Percentiles rank a stretch among this genome's conserved stretches.
phyloP scores from a whole-genome alignment of 225 moss, liverwort and hornwort genomes.

The Anthoceros angustus region DNA sequence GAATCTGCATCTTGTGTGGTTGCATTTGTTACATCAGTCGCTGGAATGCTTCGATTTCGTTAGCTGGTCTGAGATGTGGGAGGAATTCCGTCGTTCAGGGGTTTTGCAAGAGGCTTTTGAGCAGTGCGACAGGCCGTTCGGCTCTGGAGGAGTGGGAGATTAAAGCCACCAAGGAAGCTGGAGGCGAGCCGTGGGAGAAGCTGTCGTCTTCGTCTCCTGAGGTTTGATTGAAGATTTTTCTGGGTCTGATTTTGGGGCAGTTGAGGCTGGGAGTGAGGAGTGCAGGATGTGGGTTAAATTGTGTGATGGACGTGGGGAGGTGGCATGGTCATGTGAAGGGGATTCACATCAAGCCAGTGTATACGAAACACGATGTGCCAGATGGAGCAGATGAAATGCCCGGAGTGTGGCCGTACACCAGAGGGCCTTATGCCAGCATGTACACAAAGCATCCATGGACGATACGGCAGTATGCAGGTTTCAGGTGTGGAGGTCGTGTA shows the following conservation, averaged over 20 bases:
- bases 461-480: slow-evolving; percentile 27
- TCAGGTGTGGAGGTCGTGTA: slow-evolving; percentile 10
- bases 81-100: too few relatives aligned
- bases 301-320: too few relatives aligned
- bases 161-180: slow-evolving; percentile 22
- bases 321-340: slow-evolving; percentile 10
- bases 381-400: slow-evolving; percentile 20
- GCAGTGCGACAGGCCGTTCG: neutral
- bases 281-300: too few relatives aligned
- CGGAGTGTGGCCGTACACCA: slow-evolving; percentile 25
- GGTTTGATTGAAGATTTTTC: slow-evolving; percentile 10
- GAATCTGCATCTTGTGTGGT: too few relatives aligned
- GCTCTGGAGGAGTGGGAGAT: slow-evolving; percentile 16
- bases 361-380: slow-evolving; percentile 20
- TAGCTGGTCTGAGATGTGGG: too few relatives aligned
- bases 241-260: too few relatives aligned
- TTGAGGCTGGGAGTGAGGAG: too few relatives aligned
- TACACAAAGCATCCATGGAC: slow-evolving; percentile 27
- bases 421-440: slow-evolving; percentile 31
- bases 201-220: slow-evolving; percentile 21
- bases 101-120: neutral
- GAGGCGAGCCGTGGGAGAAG: slow-evolving; percentile 21
- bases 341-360: slow-evolving; percentile 21
- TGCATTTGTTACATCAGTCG: too few relatives aligned
- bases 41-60: too few relatives aligned